Percentiles rank a stretch among this genome's conserved stretches.
Evolutionary conservation across 2,329 filamentous ascomycete species (phyloP).

Genomic region (Paracoccidioides brasiliensis): DNA sequence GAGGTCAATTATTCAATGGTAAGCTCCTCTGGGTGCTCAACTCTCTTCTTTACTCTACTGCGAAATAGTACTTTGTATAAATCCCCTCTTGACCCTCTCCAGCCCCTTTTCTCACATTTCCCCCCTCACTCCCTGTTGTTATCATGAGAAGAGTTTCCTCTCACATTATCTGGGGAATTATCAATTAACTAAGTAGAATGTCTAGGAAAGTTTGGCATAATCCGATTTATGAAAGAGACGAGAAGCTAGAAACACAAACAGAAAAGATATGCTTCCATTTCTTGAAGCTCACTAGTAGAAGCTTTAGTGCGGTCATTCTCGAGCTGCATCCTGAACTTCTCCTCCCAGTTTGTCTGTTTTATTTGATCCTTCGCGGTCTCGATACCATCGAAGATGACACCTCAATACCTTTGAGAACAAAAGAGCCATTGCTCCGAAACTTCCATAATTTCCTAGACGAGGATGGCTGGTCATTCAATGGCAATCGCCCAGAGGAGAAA

Average conservation of each 20-base stretch:
- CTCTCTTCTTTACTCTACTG: neutral
- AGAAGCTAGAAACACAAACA: constrained; percentile 57
- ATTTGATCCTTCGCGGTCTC: constrained; percentile 77
- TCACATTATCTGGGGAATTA: neutral
- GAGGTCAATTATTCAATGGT: constrained; percentile 83
- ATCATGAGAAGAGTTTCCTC: neutral
- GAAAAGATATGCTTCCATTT: constrained; percentile 75
- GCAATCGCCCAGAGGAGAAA: constrained; percentile 83
- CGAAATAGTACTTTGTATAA: neutral
- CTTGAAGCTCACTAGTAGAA: constrained; percentile 78
- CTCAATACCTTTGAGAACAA: constrained; percentile 67
- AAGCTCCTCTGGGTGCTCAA: constrained; percentile 18
- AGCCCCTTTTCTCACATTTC: neutral
- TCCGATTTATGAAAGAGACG: constrained; percentile 72
- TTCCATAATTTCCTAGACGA: constrained; percentile 68
- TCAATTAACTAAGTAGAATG: neutral
- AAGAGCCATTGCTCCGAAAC: constrained; percentile 71
- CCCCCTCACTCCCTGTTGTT: neutral
- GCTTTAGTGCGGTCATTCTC: constrained; percentile 84
- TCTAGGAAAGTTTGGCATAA: constrained; percentile 92
- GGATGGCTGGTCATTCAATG: constrained; percentile 82
- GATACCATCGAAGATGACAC: constrained; percentile 99
- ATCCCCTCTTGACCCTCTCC: neutral
- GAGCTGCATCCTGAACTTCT: constrained; percentile 91
- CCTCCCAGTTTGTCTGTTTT: constrained; percentile 80